Conservation (phyloP, 192 early-diverging fungal species). For the Backusella parvicylindrica region DNA sequence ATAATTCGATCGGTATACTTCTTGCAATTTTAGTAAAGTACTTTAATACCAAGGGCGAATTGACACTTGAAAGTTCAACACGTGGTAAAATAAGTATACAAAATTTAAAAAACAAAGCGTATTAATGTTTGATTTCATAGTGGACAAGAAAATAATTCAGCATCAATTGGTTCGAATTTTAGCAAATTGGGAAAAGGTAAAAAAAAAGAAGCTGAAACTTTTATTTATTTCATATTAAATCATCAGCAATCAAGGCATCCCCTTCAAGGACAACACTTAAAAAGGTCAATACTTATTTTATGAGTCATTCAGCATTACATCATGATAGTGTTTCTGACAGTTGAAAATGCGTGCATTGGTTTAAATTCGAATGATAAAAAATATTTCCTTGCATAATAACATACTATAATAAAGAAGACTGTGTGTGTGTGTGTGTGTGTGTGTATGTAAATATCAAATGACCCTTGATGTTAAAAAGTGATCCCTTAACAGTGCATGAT, state of each 20-base stretch:
- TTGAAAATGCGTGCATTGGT: neutral
- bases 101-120: neutral
- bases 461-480: constrained; percentile 3
- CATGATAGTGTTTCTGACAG: constrained; percentile 28
- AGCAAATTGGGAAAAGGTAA: constrained; percentile 54
- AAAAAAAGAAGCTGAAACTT: neutral
- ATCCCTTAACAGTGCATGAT: constrained; percentile 7
- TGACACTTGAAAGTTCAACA: constrained; percentile 9
- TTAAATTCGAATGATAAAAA: neutral
- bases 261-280: constrained; percentile 77
- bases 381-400: constrained; percentile 20
- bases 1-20: constrained; percentile 77
- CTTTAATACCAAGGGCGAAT: constrained; percentile 48
- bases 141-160: constrained; percentile 59
- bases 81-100: constrained; percentile 12
- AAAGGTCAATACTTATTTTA: constrained; percentile 72
- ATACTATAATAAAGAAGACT: neutral
- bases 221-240: neutral
- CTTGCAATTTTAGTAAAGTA: constrained; percentile 60
- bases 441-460: constrained; percentile 6
- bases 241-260: constrained; percentile 43
- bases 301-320: constrained; percentile 37
- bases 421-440: neutral
- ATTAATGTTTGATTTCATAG: neutral
- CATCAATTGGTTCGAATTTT: constrained; percentile 65